Percentiles rank a stretch among this genome's conserved stretches.
phyloP scores from a whole-genome alignment of 139 green algal species.

The Coccomyxa sp. region DNA sequence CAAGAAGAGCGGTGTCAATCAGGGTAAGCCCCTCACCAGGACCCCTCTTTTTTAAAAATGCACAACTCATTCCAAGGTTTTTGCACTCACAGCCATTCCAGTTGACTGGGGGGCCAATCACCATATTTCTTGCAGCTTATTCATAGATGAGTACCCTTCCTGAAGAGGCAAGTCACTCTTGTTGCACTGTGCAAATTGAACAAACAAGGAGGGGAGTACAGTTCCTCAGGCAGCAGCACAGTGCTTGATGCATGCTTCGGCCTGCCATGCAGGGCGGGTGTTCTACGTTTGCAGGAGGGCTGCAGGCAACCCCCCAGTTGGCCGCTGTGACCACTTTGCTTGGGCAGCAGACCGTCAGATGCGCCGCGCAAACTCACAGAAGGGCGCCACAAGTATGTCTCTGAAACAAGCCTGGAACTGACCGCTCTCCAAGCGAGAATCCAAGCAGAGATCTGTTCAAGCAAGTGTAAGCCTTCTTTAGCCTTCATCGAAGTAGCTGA shows the following conservation, averaged over 20 bases:
- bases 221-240: background rate
- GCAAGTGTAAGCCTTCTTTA: too few relatives aligned
- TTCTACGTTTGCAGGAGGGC: slow-evolving; percentile 50
- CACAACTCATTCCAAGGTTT: too few relatives aligned
- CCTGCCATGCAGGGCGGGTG: slow-evolving; percentile 16
- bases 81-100: background rate
- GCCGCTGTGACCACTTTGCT: slow-evolving; percentile 48
- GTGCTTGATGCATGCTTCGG: background rate
- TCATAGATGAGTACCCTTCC: background rate
- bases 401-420: background rate
- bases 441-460: too few relatives aligned
- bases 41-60: background rate
- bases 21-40: background rate
- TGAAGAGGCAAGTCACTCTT: background rate
- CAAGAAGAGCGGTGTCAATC: slow-evolving; percentile 30
- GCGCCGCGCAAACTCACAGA: background rate
- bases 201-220: background rate
- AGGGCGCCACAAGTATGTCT: background rate
- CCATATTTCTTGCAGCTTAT: background rate
- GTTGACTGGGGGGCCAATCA: background rate
- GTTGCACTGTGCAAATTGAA: background rate
- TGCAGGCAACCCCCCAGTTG: slow-evolving; percentile 33
- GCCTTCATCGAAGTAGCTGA: too few relatives aligned
- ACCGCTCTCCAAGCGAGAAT: background rate
- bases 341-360: slow-evolving; percentile 25